Percentiles rank a stretch among this genome's conserved stretches.
phyloP scores from a whole-genome alignment of 2,329 filamentous ascomycete species.

The Beauveria bassiana region DNA sequence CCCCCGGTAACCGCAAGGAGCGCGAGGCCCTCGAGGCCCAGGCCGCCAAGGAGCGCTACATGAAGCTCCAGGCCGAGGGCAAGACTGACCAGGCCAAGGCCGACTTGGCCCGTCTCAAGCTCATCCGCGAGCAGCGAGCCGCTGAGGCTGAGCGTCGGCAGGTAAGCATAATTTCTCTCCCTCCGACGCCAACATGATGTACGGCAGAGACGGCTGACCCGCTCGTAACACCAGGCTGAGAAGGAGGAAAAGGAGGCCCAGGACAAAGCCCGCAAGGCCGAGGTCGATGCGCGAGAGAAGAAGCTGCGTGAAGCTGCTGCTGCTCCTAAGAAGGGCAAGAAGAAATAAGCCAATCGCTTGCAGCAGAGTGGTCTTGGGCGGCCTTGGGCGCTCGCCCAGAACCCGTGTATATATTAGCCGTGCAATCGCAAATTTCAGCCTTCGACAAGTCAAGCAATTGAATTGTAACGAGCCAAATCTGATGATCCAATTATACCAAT shows the following conservation, averaged over 20 bases:
- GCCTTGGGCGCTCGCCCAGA: not conserved
- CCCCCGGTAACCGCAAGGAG: slow-evolving; percentile 44
- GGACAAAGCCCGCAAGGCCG: slow-evolving; percentile 39
- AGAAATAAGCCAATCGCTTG: slow-evolving; percentile 24
- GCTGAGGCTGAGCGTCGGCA: slow-evolving; percentile 76
- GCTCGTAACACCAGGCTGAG: slow-evolving; percentile 38
- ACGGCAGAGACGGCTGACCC: slow-evolving; percentile 13
- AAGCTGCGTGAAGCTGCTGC: slow-evolving; percentile 48
- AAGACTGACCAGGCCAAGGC: slow-evolving; percentile 95
- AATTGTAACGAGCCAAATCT: not conserved
- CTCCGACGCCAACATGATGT: not conserved
- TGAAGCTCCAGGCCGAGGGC: slow-evolving; percentile 85
- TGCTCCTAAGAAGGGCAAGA: slow-evolving; percentile 43
- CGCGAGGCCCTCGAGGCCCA: slow-evolving; percentile 75
- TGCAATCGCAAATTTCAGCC: not conserved
- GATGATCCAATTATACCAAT: not conserved
- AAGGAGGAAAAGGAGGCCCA: slow-evolving; percentile 48
- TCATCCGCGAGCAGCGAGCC: slow-evolving; percentile 81
- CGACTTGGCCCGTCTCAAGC: slow-evolving; percentile 72
- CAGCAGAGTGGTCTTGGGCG: not conserved
- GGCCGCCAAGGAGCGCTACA: slow-evolving; percentile 81
- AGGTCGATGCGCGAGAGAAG: slow-evolving; percentile 48
- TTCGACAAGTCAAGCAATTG: not conserved
- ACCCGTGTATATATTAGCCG: slow-evolving; percentile 6
- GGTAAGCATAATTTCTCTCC: slow-evolving; percentile 37